Evolutionary conservation across 2,329 filamentous ascomycete genomes (phyloP).

Genomic region (Ophiostoma sp.): DNA sequence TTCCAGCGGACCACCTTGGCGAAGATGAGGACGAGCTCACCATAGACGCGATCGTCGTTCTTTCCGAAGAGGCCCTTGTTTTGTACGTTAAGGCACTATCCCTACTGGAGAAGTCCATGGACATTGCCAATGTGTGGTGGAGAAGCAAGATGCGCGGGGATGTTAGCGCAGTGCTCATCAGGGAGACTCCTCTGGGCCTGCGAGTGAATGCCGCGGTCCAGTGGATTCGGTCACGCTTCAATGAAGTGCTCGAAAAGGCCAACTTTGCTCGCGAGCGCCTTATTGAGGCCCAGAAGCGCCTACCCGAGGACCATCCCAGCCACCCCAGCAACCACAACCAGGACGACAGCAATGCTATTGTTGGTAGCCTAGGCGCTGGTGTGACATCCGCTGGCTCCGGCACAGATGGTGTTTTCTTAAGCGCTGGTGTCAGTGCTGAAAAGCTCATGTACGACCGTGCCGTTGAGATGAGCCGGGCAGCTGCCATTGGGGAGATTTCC

Average conservation of each 20-base stretch:
- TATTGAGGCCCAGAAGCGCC: conserved; percentile 73
- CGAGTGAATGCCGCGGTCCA: conserved; percentile 92
- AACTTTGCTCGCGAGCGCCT: conserved; percentile 88
- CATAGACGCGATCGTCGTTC: conserved; percentile 72
- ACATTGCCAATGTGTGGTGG: conserved; percentile 93
- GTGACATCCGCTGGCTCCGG: conserved; percentile 44
- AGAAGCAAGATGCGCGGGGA: conserved; percentile 67
- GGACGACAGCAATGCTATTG: conserved; percentile 31
- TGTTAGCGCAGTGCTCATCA: conserved; percentile 34
- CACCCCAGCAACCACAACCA: conserved; percentile 68
- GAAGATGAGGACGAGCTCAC: conserved; percentile 76
- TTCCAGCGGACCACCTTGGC: conserved; percentile 46
- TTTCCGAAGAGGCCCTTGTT: conserved; percentile 92
- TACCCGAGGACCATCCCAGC: conserved; percentile 78
- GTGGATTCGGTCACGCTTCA: conserved; percentile 91
- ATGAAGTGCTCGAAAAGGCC: conserved; percentile 93
- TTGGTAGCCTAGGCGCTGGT: conserved; percentile 44
- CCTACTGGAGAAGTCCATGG: conserved; percentile 88
- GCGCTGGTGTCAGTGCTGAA: conserved; percentile 85
- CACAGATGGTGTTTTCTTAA: conserved; percentile 74
- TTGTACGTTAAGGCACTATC: conserved; percentile 92
- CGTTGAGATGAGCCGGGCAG: conserved; percentile 90
- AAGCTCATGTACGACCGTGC: conserved; percentile 98
- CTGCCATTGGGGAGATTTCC: conserved; percentile 92
- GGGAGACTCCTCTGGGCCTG: conserved; percentile 50